A percentile compares a stretch with the other conserved stretches of the same genome.
Conservation (phyloP, 352 stramenopile genomes). For the Aphanomyces euteiches region DNA sequence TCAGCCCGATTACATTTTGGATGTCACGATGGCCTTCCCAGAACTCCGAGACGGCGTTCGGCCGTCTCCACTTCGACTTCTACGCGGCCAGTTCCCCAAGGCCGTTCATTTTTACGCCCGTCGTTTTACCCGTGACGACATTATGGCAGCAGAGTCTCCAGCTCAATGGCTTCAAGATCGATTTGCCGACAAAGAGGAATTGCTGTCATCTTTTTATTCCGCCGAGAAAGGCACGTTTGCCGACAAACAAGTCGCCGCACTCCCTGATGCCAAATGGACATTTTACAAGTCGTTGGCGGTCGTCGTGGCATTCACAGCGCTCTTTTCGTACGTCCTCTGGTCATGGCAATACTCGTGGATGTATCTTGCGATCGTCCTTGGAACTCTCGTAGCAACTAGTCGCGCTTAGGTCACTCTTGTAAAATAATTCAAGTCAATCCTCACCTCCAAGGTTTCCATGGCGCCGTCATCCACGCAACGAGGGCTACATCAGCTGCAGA, state of each 20-base stretch:
- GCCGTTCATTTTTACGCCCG: conserved; percentile 73
- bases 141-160: conserved; percentile 31
- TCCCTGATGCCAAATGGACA: conserved; percentile 1
- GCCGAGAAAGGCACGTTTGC: conserved; percentile 41
- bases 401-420: not conserved
- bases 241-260: conserved; percentile 34
- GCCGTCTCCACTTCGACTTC: conserved; percentile 64
- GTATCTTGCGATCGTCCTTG: conserved; percentile 18
- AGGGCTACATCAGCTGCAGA: no score
- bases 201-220: conserved; percentile 60
- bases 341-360: conserved; percentile 16
- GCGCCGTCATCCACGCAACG: no score
- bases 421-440: not conserved
- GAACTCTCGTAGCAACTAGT: not conserved
- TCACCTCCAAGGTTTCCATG: no score
- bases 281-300: conserved; percentile 17
- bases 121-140: conserved; percentile 45
- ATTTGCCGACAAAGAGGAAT: conserved; percentile 71
- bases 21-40: conserved; percentile 72
- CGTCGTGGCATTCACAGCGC: not conserved
- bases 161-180: conserved; percentile 32
- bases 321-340: conserved; percentile 4
- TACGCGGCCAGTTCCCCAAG: conserved; percentile 56
- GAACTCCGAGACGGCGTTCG: conserved; percentile 63
- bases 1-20: conserved; percentile 61